Evolutionary conservation across 2,329 filamentous ascomycete genomes (phyloP), one percentile per base, ranked within the genome.

Genomic region (Shiraia sp.): DNA sequence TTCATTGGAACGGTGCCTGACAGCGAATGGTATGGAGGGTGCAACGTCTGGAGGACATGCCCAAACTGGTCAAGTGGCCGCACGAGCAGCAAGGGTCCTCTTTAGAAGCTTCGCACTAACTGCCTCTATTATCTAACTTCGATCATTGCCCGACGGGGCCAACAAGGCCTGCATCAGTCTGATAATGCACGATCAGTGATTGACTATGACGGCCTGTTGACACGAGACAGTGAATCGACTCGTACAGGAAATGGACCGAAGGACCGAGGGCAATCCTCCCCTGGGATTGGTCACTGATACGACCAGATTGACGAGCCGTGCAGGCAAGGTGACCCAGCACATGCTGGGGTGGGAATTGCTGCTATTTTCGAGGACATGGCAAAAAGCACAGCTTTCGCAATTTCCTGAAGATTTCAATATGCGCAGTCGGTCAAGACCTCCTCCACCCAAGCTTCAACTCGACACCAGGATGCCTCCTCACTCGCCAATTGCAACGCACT

Each of bases 401-500:
- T 49, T 45, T 46, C 48, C 49, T 61, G 51, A 62, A 59, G 64
- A 59, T 48, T 43, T 55, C 61, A 66, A 57, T 45, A 68, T 68
- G 65, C 63, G 59, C 57, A 58, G 59, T 53, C 53, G 55, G 31
- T 51, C 45, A 42, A 62, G 60, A 39, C 60, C 58, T 25, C 57
- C 48, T 55, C 62, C 61, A 40, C 61, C 63, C 43, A 63, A 64
- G 54, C 63, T 68, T 42, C 52, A 57, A 47, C 53, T 66, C 28
- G 42, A 57, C 49, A 61, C 53, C 36, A 61, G 44, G 35, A 68
- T 67, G 63, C 56, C 57, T 45, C 50, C 52, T 12, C 55, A 60
- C 45, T 68, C 65, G 9, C 65, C 65, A 19, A 65, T 67, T 44
- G 47, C 55, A 27, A 56, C 63, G 9, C 63, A 66, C 28, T 67